A percentile compares a stretch with the other conserved stretches of the same genome.
phyloP scores from a whole-genome alignment of 2,329 filamentous ascomycete genomes.

The Chalaropsis ovoidea region DNA sequence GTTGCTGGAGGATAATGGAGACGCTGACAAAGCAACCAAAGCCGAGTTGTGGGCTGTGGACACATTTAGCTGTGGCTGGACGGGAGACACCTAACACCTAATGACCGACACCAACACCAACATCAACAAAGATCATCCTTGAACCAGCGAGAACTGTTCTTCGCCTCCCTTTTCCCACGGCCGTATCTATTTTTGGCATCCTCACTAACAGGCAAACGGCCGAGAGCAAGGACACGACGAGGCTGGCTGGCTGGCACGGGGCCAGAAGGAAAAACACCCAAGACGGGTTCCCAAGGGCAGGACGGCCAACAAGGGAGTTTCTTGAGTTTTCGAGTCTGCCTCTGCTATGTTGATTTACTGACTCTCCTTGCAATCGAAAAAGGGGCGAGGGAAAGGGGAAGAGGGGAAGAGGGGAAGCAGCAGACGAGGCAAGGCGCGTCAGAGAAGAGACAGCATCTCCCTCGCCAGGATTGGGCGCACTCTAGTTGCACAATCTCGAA shows the following conservation, averaged over 20 bases:
- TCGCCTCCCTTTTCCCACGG: not conserved
- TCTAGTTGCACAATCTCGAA: slow-evolving; percentile 7
- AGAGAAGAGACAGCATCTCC: not conserved
- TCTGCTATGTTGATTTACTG: not conserved
- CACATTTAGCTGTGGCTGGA: not conserved
- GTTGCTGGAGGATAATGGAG: not conserved
- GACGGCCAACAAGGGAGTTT: not conserved
- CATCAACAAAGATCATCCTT: not conserved
- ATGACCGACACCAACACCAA: not conserved
- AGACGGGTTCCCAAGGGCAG: not conserved
- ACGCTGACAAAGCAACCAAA: too few species aligned
- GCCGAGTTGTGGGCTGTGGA: too few species aligned
- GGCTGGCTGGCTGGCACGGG: not conserved
- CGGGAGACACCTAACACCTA: not conserved
- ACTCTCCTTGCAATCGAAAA: not conserved
- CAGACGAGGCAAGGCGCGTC: not conserved
- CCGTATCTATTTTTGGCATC: not conserved
- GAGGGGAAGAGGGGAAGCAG: too few species aligned
- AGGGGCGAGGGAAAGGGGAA: not conserved
- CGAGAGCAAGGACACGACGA: not conserved
- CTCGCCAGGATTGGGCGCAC: not conserved
- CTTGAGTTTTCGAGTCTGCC: not conserved
- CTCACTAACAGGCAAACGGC: not conserved
- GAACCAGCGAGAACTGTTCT: not conserved
- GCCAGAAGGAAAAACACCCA: not conserved